Percentiles rank a stretch among this genome's conserved stretches.
Conservation (phyloP, 805 yeast species). For the Sungouiella thailandica region DNA sequence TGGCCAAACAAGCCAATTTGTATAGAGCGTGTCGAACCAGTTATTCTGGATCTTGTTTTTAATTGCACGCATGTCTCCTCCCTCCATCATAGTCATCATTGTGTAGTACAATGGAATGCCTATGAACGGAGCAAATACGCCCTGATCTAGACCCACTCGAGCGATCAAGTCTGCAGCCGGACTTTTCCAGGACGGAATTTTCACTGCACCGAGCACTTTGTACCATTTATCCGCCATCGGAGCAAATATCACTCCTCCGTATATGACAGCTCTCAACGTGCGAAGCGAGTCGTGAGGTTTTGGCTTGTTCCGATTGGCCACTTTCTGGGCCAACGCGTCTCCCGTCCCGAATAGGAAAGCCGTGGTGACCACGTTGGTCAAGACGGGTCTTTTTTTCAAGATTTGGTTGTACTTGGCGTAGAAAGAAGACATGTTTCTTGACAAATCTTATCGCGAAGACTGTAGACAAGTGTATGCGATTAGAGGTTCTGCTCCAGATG, state of each 20-base stretch:
- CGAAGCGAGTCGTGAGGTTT: slow-evolving; percentile 46
- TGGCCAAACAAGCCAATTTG: slow-evolving; percentile 93
- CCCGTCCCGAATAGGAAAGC: slow-evolving; percentile 69
- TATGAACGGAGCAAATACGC: slow-evolving; percentile 68
- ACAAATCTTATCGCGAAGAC: neutral
- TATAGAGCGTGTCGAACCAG: slow-evolving; percentile 61
- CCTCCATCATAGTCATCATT: slow-evolving; percentile 63
- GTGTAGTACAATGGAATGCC: slow-evolving; percentile 68
- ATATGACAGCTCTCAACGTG: slow-evolving; percentile 58
- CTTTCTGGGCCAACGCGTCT: slow-evolving; percentile 64
- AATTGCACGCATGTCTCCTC: slow-evolving; percentile 36
- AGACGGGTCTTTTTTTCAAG: slow-evolving; percentile 31
- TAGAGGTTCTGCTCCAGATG: no score
- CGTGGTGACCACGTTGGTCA: slow-evolving; percentile 45
- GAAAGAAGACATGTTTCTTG: slow-evolving; percentile 3
- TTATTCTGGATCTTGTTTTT: slow-evolving; percentile 41
- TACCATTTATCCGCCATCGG: slow-evolving; percentile 76
- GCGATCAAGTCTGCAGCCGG: slow-evolving; percentile 9
- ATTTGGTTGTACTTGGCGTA: slow-evolving; percentile 20
- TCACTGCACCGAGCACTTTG: slow-evolving; percentile 41
- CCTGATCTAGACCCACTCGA: slow-evolving; percentile 68
- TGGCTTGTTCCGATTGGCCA: slow-evolving; percentile 31
- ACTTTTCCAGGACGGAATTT: slow-evolving; percentile 24
- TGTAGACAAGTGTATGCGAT: neutral
- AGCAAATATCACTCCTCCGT: slow-evolving; percentile 72